Base-by-base conservation (phyloP, 225 moss, liverwort and hornwort species). In the Bryoerythrophyllum caledonicum region DNA sequence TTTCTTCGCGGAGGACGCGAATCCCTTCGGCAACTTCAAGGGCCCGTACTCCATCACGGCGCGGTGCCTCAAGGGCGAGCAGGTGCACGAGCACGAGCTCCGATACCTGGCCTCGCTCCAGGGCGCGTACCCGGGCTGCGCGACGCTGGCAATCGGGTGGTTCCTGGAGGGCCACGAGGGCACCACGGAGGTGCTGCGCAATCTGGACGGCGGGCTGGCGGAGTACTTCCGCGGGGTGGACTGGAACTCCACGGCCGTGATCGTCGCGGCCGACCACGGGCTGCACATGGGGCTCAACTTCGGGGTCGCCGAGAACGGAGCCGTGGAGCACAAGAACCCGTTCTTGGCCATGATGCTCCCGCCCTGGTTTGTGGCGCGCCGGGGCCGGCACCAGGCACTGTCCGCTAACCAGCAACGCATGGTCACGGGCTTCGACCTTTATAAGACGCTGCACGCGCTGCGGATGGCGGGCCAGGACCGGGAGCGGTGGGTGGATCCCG, bases 211-310 rank as follows among this genome's bases (percentile, higher is more conserved):
- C 48, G 85, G 69, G 14, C 65, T 88, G 17, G 75, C 63, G 8
- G 68, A 54, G 5, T 82, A 82, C 2, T 2, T 88, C 0, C 10
- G 46, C 0, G 58, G 73, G 1, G 41, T 82, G 40, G 80, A 82
- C 7, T 88, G 87, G 87, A 88, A 88, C 66, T 63, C 63, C 44
- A 85, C 87, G n/a, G 87, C 82, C 11, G 17, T 88, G 34, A 63
- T 88, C 51, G 80, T 88, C 15, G 85, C 85, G 1, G 82, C 87
- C 2, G 87, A 88, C 35, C 87, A 88, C 44, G 87, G 87, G 53
- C 44, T 88, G 41, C 87, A 88, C 75, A 88, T 88, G 87, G 87
- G 87, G 5, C 68, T 88, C 23, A 85, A 88, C 75, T 88, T 88
- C 53, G 87, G 80, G 24, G 17, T 88, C 4, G 48, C 82, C 2